Evolutionary conservation across 2,329 filamentous ascomycete species (phyloP), one percentile per base, ranked within the genome.

Genomic region (Domatiomyces catenatus): DNA sequence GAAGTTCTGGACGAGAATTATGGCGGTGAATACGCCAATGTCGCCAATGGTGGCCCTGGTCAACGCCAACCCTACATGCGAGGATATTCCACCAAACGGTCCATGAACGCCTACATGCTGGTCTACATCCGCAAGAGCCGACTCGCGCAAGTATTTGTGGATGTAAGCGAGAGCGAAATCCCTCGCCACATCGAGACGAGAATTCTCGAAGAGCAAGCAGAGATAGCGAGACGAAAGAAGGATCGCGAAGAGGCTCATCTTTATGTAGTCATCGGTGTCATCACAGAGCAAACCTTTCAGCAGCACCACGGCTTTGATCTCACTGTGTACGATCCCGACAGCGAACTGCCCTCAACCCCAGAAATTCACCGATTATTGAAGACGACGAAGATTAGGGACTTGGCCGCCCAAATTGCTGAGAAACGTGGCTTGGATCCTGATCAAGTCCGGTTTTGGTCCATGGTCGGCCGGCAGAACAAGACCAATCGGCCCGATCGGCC

Each of bases 391-490:
- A 76, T 96, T 56, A 72, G 79, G 46, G 84, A 95, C 6, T 81
- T 96, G 55, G 77, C 82, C 4, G 71, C 73, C 22, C 75, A 75
- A 19, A 75, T 96, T 53, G 88, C 84, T 0, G 68, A 78, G 42
- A 84, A 94, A 51, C 73, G 84, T 47, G 75, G 72, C 0, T 67
- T 84, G 47, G 80, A 89, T 44, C 73, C 83, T 0, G 79, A 80
- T 51, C 77, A 79, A 54, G 69, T 96, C 20, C 80, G 92, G 19
- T 77, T 94, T 17, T 98, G 92, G 93, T 80, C 87, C 50, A 95
- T 98, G 89, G 92, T 98, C 1, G 96, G 95, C 63, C 83, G 92
- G 8, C 92, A 98, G 66, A 98, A 98, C 65, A 95, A 94, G 67
- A 98, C 92, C 0, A 83, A 87, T 39, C 80, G 92, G 17, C 92